A percentile compares a stretch with the other conserved stretches of the same genome.
phyloP scores from a whole-genome alignment of 768 basidiomycete species.

The Chlorophyllum brunneum region DNA sequence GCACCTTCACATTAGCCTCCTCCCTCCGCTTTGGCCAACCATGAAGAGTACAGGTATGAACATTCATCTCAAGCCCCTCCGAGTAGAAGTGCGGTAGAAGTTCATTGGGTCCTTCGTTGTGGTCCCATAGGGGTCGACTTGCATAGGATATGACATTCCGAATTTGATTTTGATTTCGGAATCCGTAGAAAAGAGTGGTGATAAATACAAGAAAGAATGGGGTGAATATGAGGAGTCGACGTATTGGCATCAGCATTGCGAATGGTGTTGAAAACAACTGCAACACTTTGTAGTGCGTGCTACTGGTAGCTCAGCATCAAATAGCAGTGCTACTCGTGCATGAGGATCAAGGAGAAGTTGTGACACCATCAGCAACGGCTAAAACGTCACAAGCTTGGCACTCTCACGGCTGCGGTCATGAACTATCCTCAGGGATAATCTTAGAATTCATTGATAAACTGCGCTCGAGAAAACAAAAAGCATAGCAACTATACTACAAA shows the following conservation, averaged over 20 bases:
- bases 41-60: conserved; percentile 46
- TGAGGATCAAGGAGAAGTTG: not conserved
- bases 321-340: conserved; percentile 4
- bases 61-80: conserved; percentile 43
- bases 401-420: no score
- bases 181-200: conserved; percentile 29
- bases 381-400: no score
- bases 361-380: not conserved
- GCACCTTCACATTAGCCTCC: conserved; percentile 34
- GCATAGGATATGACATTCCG: conserved; percentile 51
- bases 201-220: conserved; percentile 29
- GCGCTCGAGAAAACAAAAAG: no score
- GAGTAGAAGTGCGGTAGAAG: conserved; percentile 55
- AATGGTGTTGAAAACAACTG: not conserved
- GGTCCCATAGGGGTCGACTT: conserved; percentile 59
- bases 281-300: not conserved
- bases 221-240: conserved; percentile 28
- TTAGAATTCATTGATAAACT: no score
- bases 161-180: conserved; percentile 46
- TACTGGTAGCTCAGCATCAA: conserved; percentile 16
- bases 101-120: conserved; percentile 40
- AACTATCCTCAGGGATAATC: no score
- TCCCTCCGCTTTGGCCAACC: conserved; percentile 44
- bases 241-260: conserved; percentile 20
- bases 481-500: no score